phyloP scores from a whole-genome alignment of 164 flowering plant genomes.

The Vitis amurensis region DNA sequence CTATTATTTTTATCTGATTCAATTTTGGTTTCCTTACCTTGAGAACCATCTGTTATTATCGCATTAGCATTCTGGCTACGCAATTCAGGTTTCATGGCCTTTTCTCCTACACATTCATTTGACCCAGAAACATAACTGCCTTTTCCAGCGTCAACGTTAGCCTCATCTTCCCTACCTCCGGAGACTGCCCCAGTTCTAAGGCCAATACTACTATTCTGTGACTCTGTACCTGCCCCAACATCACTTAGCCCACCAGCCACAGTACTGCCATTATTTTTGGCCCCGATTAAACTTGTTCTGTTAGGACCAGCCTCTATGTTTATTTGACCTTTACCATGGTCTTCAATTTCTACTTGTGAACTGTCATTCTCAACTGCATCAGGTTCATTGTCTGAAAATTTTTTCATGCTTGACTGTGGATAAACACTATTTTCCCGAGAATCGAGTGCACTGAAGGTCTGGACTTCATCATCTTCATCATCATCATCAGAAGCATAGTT shows the following conservation, averaged over 20 bases:
- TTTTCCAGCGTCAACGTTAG: conserved; percentile 17
- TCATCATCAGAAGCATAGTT: conserved; percentile 89
- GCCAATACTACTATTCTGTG: conserved; percentile 4
- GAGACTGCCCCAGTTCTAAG: conserved; percentile 12
- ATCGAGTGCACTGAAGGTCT: conserved; percentile 27
- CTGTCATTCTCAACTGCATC: conserved; percentile 33
- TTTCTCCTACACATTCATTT: conserved; percentile 24
- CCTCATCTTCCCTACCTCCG: conserved; percentile 15
- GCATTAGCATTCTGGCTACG: conserved; percentile 12
- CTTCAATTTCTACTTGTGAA: conserved; percentile 20
- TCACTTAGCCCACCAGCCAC: conserved; percentile 9
- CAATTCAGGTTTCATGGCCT: conserved; percentile 28
- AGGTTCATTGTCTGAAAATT: conserved; percentile 18
- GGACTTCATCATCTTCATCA: conserved; percentile 47
- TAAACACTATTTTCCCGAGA: conserved; percentile 16
- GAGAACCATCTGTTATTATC: conserved; percentile 23
- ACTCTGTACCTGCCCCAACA: no score
- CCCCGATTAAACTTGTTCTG: conserved; percentile 10
- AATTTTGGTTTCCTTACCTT: conserved; percentile 24
- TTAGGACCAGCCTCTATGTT: conserved; percentile 14
- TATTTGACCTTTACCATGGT: conserved; percentile 7
- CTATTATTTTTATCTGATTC: conserved; percentile 32
- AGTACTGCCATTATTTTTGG: conserved; percentile 5
- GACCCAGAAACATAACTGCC: conserved; percentile 20
- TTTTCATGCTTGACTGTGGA: conserved; percentile 21